A percentile compares a stretch with the other conserved stretches of the same genome.
These are phyloP conservation scores for Infundibulicybe gibba DNA, from an alignment of 768 basidiomycete genomes.

Conservation along the genomic window DNA sequence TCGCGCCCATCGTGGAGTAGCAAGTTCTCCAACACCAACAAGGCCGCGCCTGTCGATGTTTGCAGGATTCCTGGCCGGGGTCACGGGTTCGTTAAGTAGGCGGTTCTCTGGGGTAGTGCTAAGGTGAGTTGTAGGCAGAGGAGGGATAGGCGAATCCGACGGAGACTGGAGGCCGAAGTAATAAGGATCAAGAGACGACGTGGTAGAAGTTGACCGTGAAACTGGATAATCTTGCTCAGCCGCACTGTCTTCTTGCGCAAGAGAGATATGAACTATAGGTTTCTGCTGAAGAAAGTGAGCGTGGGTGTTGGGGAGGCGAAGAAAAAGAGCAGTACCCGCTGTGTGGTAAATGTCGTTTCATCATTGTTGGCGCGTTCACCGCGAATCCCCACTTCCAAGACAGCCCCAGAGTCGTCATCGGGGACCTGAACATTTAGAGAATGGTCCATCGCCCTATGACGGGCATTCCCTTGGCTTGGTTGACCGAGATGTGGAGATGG, in stretches of 20 bases:
- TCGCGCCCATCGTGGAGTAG: slow-evolving; percentile 92
- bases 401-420: slow-evolving; percentile 29
- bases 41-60: slow-evolving; percentile 82
- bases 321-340: slow-evolving; percentile 27
- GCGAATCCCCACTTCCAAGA: slow-evolving; percentile 35
- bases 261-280: slow-evolving; percentile 31
- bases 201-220: slow-evolving; percentile 70
- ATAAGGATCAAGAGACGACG: slow-evolving; percentile 85
- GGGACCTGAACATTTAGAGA: slow-evolving; percentile 50
- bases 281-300: slow-evolving; percentile 13
- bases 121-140: slow-evolving; percentile 40
- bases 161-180: slow-evolving; percentile 77
- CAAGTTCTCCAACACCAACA: slow-evolving; percentile 92
- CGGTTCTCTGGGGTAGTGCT: slow-evolving; percentile 64
- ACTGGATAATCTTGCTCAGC: slow-evolving; percentile 42
- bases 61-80: slow-evolving; percentile 75
- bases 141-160: slow-evolving; percentile 60
- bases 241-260: slow-evolving; percentile 31
- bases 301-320: slow-evolving; percentile 12
- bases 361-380: slow-evolving; percentile 29
- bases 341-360: slow-evolving; percentile 12
- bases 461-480: slow-evolving; percentile 28
- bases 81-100: slow-evolving; percentile 49
- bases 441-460: slow-evolving; percentile 44
- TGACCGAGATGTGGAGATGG: slow-evolving; percentile 34